Evolutionary conservation across 805 yeast genomes (phyloP), one percentile per base, ranked within the genome.

Genomic region (Ogataea ramenticola): DNA sequence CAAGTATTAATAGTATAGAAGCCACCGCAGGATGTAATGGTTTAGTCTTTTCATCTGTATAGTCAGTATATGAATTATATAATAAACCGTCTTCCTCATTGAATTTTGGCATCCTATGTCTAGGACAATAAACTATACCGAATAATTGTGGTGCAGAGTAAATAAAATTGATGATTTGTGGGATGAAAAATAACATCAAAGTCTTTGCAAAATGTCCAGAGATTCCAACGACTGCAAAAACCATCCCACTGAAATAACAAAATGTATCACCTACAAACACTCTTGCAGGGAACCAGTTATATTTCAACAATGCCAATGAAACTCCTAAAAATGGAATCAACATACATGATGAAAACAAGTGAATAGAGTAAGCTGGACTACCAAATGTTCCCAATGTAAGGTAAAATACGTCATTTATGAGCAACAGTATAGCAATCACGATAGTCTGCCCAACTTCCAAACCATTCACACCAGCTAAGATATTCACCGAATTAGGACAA

Each of bases 181-280:
- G 98, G 36, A 87, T 67, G 60, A 93, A 84, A 57, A 93, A 82
- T 30, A 90, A 64, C 64, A 93, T 68, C 52, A 91, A 68, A 0
- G 99, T 93, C 65, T 93, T 93, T 36, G 96, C 87, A 62, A 90
- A 93, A 68, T 93, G 99, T 1, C 98, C 98, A 46, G 87, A 72
- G 31, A 93, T 93, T 1, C 97, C 98, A 27, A 87, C 96, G 24
- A 90, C 93, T 0, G 98, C 99, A 64, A 93, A 89, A 1, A 93
- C 96, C 99, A 93, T 93, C 3, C 99, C 99, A 22, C 96, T 88
- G 63, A 93, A 90, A 65, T 93, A 93, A 66, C 99, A 93, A 69
- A 85, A 93, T 0, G 99, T 91, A 60, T 93, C 99, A 27, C 99
- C 99, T 8, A 93, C 99, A 66, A 93, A 93, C 1, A 88, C 98